Percentiles rank a stretch among this genome's conserved stretches.
phyloP scores from a whole-genome alignment of 495 filamentous ascomycete species.

The Sordaria brevicollis region DNA sequence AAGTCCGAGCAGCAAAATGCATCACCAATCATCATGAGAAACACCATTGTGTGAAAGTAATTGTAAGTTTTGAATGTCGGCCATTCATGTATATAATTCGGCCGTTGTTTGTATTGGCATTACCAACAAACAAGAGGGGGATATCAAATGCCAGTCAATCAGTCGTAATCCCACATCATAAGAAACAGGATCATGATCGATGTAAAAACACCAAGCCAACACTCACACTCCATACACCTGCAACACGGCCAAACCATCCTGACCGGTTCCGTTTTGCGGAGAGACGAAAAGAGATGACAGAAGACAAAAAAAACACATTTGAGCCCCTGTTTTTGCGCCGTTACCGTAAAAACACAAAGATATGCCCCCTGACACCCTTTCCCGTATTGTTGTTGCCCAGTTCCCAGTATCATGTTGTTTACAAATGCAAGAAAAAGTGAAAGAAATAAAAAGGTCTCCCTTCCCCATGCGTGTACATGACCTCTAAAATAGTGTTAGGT shows the following conservation, averaged over 20 bases:
- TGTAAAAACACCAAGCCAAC: background rate
- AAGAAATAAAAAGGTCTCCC: slow-evolving; percentile 1
- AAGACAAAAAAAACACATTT: background rate
- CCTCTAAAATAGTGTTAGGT: background rate
- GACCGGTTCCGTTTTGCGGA: background rate
- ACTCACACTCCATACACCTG: background rate
- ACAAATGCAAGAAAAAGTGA: slow-evolving; percentile 1
- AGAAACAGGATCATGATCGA: too few relatives aligned
- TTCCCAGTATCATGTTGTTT: background rate
- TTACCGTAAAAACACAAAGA: background rate
- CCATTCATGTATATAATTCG: too few relatives aligned
- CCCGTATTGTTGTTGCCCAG: background rate
- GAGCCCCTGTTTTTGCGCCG: background rate
- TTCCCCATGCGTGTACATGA: background rate
- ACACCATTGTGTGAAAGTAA: too few relatives aligned
- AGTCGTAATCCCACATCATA: too few relatives aligned
- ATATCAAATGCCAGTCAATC: too few relatives aligned
- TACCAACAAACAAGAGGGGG: too few relatives aligned
- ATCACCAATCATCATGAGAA: too few relatives aligned
- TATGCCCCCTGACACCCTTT: background rate
- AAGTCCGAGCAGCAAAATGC: too few relatives aligned
- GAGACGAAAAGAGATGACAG: background rate
- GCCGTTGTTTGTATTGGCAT: too few relatives aligned
- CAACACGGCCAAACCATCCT: background rate
- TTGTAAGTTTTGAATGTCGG: too few relatives aligned